Base-by-base conservation (phyloP, 1,139 yeast genomes). In the Hansenula sp. region DNA sequence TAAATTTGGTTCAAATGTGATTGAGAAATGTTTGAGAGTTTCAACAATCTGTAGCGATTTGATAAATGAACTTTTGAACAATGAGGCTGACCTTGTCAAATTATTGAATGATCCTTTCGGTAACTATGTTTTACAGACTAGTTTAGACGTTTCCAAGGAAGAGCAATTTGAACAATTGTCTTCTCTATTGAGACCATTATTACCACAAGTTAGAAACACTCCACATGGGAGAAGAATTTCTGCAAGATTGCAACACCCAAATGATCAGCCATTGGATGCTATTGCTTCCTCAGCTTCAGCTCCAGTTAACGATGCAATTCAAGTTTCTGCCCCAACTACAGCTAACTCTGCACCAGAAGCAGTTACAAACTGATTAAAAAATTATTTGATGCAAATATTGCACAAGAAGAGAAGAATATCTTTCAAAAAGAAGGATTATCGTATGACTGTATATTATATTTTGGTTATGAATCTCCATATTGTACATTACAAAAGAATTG, bases 1-100 rank as follows among this genome's bases (percentile, higher is more conserved):
- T 65, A 93, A 93, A 68, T 93, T 93, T 70, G 95, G 96, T 12
- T 89, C 96, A 17, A 93, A 93, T 60, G 99, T 93, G 38, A 85
- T 93, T 65, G 99, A 93, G 64, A 91, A 90, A 65, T 81, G 91
- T 41, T 69, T 90, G 51, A 74, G 90, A 58, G 78, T 83, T 25
- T 72, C 81, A 9, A 69, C 70, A 7, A 69, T 77, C 31, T 67
- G 77, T 1, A 71, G 63, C 17, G 62, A 54, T 3, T 55, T 69
- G 41, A 65, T 70, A 33, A 51, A 57, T 24, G 79, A 79, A 54
- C 61, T 84, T 35, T 62, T 79, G 41, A 63, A 63, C 10, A 65
- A 67, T 17, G 69, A 74, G 16, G 55, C 65, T 13, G 70, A 71
- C 33, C 64, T 82, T 47, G 74, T 73, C 44, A 67, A 71, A 33